Evolutionary conservation across 768 basidiomycete genomes (phyloP).

Genomic region (Boletus bicolor): DNA sequence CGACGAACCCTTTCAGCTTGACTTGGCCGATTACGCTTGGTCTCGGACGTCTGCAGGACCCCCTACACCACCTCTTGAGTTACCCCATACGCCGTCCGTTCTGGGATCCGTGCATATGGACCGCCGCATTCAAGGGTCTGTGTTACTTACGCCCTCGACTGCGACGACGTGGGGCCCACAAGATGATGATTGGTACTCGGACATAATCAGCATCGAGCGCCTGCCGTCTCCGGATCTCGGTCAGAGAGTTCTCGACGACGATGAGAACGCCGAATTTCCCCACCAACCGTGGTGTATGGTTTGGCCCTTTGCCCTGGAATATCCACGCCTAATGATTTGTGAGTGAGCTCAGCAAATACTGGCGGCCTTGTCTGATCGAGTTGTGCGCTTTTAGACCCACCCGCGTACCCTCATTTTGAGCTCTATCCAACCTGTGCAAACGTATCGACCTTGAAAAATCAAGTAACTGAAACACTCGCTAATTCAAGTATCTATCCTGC

Average conservation of each 20-base stretch:
- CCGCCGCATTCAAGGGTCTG: slow-evolving; percentile 52
- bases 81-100: slow-evolving; percentile 37
- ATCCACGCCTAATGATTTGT: slow-evolving; percentile 31
- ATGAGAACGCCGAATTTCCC: slow-evolving; percentile 37
- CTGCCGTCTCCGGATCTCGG: slow-evolving; percentile 60
- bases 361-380: slow-evolving; percentile 2
- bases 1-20: slow-evolving; percentile 41
- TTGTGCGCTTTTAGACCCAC: slow-evolving; percentile 11
- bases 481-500: slow-evolving; percentile 22
- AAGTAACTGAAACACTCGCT: neutral
- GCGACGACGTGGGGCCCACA: slow-evolving; percentile 54
- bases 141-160: slow-evolving; percentile 43
- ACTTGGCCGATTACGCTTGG: slow-evolving; percentile 67
- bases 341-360: slow-evolving; percentile 4
- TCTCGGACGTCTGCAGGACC: slow-evolving; percentile 71
- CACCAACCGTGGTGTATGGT: slow-evolving; percentile 10
- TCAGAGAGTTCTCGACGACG: slow-evolving; percentile 51
- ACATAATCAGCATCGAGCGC: slow-evolving; percentile 33
- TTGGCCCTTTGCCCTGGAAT: slow-evolving; percentile 15
- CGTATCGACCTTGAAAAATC: neutral
- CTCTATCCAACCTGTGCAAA: slow-evolving; percentile 28
- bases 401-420: slow-evolving; percentile 32
- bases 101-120: slow-evolving; percentile 57
- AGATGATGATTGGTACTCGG: slow-evolving; percentile 41
- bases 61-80: slow-evolving; percentile 39